phyloP scores from a whole-genome alignment of 2,329 filamentous ascomycete species.

The Huntiella savannae region DNA sequence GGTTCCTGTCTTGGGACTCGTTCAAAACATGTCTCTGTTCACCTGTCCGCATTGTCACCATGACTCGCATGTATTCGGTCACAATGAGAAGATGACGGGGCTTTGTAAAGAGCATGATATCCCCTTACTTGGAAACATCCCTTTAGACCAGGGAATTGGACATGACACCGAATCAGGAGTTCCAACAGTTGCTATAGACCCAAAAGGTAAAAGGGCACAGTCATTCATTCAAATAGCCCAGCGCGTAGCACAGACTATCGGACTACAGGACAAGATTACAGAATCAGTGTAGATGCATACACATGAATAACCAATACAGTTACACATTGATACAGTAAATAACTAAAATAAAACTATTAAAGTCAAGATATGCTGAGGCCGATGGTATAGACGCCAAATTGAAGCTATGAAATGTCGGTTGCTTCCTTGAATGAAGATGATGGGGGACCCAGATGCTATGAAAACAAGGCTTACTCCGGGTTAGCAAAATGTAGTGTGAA shows the following conservation, averaged over 20 bases:
- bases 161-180: conserved; percentile 73
- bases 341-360: too few species aligned
- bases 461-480: too few species aligned
- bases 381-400: too few species aligned
- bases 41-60: conserved; percentile 58
- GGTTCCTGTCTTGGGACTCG: conserved; percentile 65
- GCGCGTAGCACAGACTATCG: conserved; percentile 28
- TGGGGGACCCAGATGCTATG: too few species aligned
- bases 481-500: too few species aligned
- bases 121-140: conserved; percentile 73
- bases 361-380: too few species aligned
- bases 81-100: conserved; percentile 40
- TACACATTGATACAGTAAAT: too few species aligned
- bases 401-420: too few species aligned
- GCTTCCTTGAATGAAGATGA: too few species aligned
- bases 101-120: conserved; percentile 57
- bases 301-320: too few species aligned
- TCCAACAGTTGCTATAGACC: conserved; percentile 78
- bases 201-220: conserved; percentile 49
- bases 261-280: conserved; percentile 12
- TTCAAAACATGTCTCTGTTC: conserved; percentile 84
- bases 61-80: conserved; percentile 59
- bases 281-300: too few species aligned
- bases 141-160: conserved; percentile 69
- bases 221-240: conserved; percentile 56